Percentiles rank a stretch among this genome's conserved stretches.
Conservation (phyloP, 305 asterid genomes). For the Striga hermonthica region DNA sequence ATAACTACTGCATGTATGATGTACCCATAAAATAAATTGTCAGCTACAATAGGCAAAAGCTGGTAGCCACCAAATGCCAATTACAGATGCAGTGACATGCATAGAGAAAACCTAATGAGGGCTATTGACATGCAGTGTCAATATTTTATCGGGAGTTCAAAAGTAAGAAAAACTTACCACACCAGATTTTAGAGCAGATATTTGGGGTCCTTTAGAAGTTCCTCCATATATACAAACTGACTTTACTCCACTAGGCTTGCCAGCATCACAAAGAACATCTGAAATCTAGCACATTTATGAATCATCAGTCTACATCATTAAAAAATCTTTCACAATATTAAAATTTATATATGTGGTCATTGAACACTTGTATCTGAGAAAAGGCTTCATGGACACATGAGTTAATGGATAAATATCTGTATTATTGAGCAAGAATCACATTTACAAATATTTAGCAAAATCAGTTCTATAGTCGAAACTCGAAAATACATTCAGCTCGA, state of each 20-base stretch:
- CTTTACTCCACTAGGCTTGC: slow-evolving; percentile 68
- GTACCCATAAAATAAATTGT: neutral
- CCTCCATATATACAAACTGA: slow-evolving; percentile 95
- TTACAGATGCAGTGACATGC: neutral
- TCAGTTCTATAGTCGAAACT: too few relatives aligned
- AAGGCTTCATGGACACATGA: neutral
- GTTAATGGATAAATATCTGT: too few relatives aligned
- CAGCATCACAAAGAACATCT: slow-evolving; percentile 90
- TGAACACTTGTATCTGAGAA: neutral
- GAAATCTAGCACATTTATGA: slow-evolving; percentile 51
- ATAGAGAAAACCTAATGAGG: neutral
- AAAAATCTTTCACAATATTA: neutral
- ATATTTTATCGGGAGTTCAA: slow-evolving; percentile 4
- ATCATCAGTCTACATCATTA: slow-evolving; percentile 30
- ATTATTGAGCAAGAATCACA: too few relatives aligned
- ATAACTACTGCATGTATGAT: neutral
- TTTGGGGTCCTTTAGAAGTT: slow-evolving; percentile 84
- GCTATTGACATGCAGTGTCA: too few relatives aligned
- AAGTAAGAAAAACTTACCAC: slow-evolving; percentile 57
- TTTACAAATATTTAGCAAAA: too few relatives aligned
- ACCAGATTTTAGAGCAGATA: slow-evolving; percentile 80
- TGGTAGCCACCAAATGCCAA: neutral
- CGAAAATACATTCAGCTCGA: too few relatives aligned
- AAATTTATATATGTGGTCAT: slow-evolving; percentile 7
- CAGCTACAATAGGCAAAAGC: neutral